A percentile compares a stretch with the other conserved stretches of the same genome.
phyloP scores from a whole-genome alignment of 495 filamentous ascomycete species.

The Tetracladium setigerum region DNA sequence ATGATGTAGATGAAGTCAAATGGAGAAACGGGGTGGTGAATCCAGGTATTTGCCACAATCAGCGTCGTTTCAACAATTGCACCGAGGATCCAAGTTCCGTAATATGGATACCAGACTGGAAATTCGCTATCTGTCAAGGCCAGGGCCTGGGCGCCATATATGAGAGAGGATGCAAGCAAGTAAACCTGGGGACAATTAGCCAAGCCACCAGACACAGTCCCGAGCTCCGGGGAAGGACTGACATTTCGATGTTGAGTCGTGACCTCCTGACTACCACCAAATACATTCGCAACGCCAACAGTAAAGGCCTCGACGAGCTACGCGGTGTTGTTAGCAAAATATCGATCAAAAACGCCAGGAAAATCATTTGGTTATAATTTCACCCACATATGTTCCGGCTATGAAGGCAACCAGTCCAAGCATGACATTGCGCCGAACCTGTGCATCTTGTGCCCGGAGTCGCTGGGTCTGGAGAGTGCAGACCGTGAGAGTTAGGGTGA shows the following conservation, averaged over 20 bases:
- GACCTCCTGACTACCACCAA: background rate
- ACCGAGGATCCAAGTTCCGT: slow-evolving; percentile 46
- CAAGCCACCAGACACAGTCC: background rate
- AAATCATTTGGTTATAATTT: background rate
- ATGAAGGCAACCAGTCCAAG: slow-evolving; percentile 38
- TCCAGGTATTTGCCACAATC: slow-evolving; percentile 20
- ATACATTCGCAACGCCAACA: slow-evolving; percentile 23
- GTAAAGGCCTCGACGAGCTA: slow-evolving; percentile 34
- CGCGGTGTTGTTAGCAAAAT: slow-evolving; percentile 3
- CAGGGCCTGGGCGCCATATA: slow-evolving; percentile 46
- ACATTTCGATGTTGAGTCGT: background rate
- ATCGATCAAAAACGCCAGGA: background rate
- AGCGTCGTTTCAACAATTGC: slow-evolving; percentile 42
- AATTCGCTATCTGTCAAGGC: slow-evolving; percentile 37
- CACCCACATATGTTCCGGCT: slow-evolving; percentile 41
- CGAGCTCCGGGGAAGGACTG: background rate
- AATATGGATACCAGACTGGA: slow-evolving; percentile 55
- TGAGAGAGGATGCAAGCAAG: slow-evolving; percentile 45
- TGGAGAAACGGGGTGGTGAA: slow-evolving; percentile 1
- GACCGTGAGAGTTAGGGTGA: slow-evolving; percentile 40
- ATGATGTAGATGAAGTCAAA: slow-evolving; percentile 13
- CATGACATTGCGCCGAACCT: slow-evolving; percentile 37
- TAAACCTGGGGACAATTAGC: slow-evolving; percentile 26
- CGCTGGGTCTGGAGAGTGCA: slow-evolving; percentile 46
- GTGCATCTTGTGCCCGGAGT: slow-evolving; percentile 26